These are phyloP conservation scores for Apiotrichum porosum DNA, from an alignment of 1,284 basidiomycete genomes.

Conservation along the genomic window DNA sequence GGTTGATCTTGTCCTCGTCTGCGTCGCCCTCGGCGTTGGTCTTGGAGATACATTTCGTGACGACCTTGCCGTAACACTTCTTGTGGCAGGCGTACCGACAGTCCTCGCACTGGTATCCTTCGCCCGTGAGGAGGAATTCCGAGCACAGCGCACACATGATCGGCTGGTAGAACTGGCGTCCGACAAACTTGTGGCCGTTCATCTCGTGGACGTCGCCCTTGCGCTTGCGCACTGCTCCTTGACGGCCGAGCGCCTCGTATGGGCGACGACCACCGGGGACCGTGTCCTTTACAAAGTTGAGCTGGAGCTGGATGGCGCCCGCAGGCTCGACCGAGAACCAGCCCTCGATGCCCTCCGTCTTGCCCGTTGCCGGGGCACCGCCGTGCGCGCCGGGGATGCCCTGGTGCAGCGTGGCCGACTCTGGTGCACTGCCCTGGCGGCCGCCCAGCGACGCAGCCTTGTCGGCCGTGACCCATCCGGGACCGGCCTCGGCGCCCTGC, in stretches of 20 bases:
- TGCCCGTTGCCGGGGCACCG: slow-evolving; percentile 22
- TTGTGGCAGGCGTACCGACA: slow-evolving; percentile 99
- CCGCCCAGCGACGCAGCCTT: slow-evolving; percentile 48
- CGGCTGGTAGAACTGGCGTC: slow-evolving; percentile 96
- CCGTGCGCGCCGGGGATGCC: slow-evolving; percentile 3
- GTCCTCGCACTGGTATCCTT: slow-evolving; percentile 98
- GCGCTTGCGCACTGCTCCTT: slow-evolving; percentile 95
- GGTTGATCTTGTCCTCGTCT: slow-evolving; percentile 98
- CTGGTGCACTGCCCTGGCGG: slow-evolving; percentile 33
- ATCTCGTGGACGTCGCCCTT: slow-evolving; percentile 98
- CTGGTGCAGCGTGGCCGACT: slow-evolving; percentile 34
- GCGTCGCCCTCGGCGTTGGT: slow-evolving; percentile 86
- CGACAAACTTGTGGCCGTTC: slow-evolving; percentile 98
- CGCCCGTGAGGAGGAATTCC: slow-evolving; percentile 94
- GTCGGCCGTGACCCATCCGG: slow-evolving; percentile 83
- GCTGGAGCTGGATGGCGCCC: slow-evolving; percentile 78
- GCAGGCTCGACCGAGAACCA: slow-evolving; percentile 98
- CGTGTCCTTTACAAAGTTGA: slow-evolving; percentile 97
- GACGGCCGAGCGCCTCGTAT: slow-evolving; percentile 91
- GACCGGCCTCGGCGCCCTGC: slow-evolving; percentile 64
- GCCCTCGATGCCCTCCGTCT: slow-evolving; percentile 78
- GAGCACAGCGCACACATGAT: slow-evolving; percentile 97
- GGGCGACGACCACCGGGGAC: slow-evolving; percentile 79
- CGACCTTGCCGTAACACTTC: slow-evolving; percentile 97
- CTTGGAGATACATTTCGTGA: slow-evolving; percentile 98